These are phyloP conservation scores for Hymenotorrendiella dingleyae DNA, from an alignment of 2,329 filamentous ascomycete genomes.

Conservation along the genomic window DNA sequence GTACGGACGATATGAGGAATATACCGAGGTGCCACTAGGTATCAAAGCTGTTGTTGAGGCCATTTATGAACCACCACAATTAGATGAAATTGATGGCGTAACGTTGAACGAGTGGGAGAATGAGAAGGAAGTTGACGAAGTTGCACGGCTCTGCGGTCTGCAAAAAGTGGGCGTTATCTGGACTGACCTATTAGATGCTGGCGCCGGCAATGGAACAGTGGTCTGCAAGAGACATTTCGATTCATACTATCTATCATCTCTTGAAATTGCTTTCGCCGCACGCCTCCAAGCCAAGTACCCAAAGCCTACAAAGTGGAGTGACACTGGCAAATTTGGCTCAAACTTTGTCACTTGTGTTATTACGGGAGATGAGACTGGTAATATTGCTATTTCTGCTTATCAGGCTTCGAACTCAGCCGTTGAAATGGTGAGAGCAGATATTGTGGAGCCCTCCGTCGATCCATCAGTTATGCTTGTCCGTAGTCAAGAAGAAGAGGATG, in stretches of 20 bases:
- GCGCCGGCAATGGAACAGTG: constrained; percentile 75
- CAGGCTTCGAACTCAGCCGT: constrained; percentile 93
- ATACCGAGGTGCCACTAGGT: constrained; percentile 85
- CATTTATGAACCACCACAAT: constrained; percentile 92
- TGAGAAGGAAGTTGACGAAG: constrained; percentile 71
- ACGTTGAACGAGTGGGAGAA: constrained; percentile 80
- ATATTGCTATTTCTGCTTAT: constrained; percentile 85
- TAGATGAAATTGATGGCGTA: constrained; percentile 83
- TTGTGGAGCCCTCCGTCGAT: constrained; percentile 91
- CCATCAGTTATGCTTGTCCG: constrained; percentile 92
- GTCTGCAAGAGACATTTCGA: constrained; percentile 94
- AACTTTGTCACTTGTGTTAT: constrained; percentile 96
- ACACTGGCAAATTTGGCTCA: constrained; percentile 87
- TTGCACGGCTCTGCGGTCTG: constrained; percentile 78
- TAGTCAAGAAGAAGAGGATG: constrained; percentile 80
- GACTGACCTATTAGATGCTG: constrained; percentile 83
- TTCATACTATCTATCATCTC: constrained; percentile 83
- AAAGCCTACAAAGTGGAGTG: constrained; percentile 92
- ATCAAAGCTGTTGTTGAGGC: constrained; percentile 94
- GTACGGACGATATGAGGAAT: constrained; percentile 87
- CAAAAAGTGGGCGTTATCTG: constrained; percentile 90
- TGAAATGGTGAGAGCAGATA: constrained; percentile 93
- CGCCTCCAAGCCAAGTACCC: constrained; percentile 83
- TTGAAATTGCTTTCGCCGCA: constrained; percentile 86
- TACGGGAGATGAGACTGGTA: constrained; percentile 83